A percentile compares a stretch with the other conserved stretches of the same genome.
Evolutionary conservation across 2,329 filamentous ascomycete species (phyloP).

Genomic region (Colletotrichum viniferum): DNA sequence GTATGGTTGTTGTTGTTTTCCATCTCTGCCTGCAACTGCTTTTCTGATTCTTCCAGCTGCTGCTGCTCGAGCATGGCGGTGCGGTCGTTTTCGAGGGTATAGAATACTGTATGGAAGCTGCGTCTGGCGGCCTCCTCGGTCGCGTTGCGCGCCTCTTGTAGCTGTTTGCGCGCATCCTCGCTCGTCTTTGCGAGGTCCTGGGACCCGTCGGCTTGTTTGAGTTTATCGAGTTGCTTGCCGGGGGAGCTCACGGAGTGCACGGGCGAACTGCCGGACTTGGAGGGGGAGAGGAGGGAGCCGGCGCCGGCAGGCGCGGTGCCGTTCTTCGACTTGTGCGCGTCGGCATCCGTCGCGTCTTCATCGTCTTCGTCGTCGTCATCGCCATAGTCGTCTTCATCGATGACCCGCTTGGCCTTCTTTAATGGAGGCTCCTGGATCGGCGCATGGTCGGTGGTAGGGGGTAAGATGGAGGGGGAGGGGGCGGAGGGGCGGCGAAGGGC

Average conservation of each 20-base stretch:
- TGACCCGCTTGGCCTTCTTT: conserved; percentile 78
- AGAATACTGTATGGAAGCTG: conserved; percentile 92
- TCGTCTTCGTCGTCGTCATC: conserved; percentile 83
- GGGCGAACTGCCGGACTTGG: conserved; percentile 71
- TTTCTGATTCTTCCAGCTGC: conserved; percentile 93
- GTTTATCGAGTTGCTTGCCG: conserved; percentile 57
- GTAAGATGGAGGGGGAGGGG: conserved; percentile 47
- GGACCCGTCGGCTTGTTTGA: conserved; percentile 52
- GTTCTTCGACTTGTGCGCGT: conserved; percentile 57
- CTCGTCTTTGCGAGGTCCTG: conserved; percentile 69
- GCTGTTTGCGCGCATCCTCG: conserved; percentile 89
- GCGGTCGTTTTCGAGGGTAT: conserved; percentile 92
- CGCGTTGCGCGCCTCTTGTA: conserved; percentile 90
- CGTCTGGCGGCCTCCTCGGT: conserved; percentile 88
- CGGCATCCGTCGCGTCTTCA: conserved; percentile 66
- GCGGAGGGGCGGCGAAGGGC: conserved; percentile 51
- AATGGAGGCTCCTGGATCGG: conserved; percentile 64
- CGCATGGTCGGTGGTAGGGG: conserved; percentile 62
- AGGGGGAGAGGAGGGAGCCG: conserved; percentile 68
- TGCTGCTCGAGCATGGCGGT: conserved; percentile 98
- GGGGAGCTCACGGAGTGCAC: conserved; percentile 66
- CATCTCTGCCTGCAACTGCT: conserved; percentile 95
- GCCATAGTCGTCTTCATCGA: conserved; percentile 85
- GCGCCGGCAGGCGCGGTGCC: conserved; percentile 56
- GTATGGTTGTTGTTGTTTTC: conserved; percentile 65